phyloP scores from a whole-genome alignment of 2,329 filamentous ascomycete species.

The Colletotrichum tropicale region DNA sequence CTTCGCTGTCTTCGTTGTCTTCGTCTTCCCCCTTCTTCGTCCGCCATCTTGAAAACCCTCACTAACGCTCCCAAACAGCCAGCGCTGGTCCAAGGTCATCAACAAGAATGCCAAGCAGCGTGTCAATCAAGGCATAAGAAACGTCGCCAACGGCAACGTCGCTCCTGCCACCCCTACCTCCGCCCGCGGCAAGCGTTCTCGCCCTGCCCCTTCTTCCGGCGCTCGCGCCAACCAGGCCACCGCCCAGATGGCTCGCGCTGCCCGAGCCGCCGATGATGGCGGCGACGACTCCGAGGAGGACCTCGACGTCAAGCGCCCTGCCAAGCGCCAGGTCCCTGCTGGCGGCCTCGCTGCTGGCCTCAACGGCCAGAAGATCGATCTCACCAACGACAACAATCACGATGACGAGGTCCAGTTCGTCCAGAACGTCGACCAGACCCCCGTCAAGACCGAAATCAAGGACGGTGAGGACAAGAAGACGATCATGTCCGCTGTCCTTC shows the following conservation, averaged over 20 bases:
- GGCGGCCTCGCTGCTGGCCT: not conserved
- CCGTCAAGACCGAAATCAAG: constrained; percentile 18
- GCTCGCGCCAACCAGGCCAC: not conserved
- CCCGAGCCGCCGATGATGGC: not conserved
- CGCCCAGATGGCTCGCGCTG: not conserved
- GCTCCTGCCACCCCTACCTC: not conserved
- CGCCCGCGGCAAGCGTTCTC: constrained; percentile 1
- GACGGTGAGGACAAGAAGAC: not conserved
- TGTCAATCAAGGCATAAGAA: not conserved
- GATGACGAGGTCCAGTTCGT: not conserved
- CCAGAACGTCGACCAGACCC: not conserved
- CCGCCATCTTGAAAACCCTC: not conserved
- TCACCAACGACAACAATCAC: constrained; percentile 5
- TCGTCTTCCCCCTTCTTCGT: not conserved
- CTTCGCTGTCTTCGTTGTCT: not conserved
- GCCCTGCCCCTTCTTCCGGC: not conserved
- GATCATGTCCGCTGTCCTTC: not conserved
- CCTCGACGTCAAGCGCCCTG: not conserved
- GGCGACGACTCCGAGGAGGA: not conserved
- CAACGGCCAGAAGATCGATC: not conserved
- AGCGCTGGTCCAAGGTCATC: constrained; percentile 43
- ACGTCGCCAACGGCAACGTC: not conserved
- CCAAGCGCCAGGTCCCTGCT: not conserved
- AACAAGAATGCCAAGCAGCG: constrained; percentile 37
- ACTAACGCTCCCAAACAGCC: constrained; percentile 25